Conservation (phyloP, 2,329 filamentous ascomycete species). For the Thelonectria discophora region DNA sequence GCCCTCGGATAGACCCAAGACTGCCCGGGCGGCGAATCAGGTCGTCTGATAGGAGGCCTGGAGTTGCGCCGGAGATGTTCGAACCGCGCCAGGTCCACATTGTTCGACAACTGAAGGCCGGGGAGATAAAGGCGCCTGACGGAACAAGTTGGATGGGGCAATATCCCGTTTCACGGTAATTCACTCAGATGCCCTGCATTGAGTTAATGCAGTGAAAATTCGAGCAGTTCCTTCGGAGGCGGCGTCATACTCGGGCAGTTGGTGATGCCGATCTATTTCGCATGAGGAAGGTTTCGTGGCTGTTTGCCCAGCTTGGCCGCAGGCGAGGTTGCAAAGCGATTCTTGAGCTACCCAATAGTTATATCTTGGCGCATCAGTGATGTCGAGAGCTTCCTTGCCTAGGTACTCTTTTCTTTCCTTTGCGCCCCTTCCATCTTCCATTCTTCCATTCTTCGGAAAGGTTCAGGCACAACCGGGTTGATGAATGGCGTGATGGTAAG, state of each 20-base stretch:
- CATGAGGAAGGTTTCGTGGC: neutral
- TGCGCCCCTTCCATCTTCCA: too few relatives aligned
- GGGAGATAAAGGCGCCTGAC: slow-evolving; percentile 18
- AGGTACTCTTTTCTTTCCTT: neutral
- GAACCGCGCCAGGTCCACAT: slow-evolving; percentile 34
- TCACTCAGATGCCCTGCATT: neutral
- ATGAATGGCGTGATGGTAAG: too few relatives aligned
- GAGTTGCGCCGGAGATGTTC: slow-evolving; percentile 40
- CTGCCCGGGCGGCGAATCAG: slow-evolving; percentile 38
- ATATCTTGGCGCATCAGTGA: neutral
- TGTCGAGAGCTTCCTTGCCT: neutral
- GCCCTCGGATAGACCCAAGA: slow-evolving; percentile 33
- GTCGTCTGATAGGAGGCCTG: slow-evolving; percentile 28
- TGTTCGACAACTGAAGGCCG: neutral
- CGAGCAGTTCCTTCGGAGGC: neutral
- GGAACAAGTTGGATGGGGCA: neutral
- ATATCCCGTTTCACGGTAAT: neutral
- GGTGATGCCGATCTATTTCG: neutral
- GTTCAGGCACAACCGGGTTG: too few relatives aligned
- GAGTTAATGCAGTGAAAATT: neutral
- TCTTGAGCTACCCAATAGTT: too few relatives aligned
- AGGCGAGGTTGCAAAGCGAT: neutral
- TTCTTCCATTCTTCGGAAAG: too few relatives aligned
- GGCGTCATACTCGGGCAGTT: neutral
- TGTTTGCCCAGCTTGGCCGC: neutral